Percentiles rank a stretch among this genome's conserved stretches.
phyloP scores from a whole-genome alignment of 257 asterid species.

The Verbascum thapsus region DNA sequence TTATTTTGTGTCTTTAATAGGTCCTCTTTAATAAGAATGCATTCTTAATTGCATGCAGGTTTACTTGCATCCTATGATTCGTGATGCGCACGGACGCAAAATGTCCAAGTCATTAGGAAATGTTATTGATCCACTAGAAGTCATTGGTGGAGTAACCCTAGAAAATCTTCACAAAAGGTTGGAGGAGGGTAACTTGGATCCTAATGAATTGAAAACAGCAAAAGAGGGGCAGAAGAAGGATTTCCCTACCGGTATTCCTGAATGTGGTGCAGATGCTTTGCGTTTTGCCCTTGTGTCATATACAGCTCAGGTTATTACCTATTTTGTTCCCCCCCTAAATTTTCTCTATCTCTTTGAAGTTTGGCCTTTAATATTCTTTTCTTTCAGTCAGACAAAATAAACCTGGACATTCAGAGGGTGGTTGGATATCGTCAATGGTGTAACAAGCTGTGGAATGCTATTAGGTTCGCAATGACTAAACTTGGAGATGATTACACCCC shows the following conservation, averaged over 20 bases:
- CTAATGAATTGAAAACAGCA: conserved; percentile 71
- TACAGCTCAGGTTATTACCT: conserved; percentile 83
- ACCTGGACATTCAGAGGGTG: conserved; percentile 92
- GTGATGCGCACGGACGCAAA: conserved; percentile 99
- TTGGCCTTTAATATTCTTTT: conserved; percentile 20
- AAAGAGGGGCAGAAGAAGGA: conserved; percentile 88
- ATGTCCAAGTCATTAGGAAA: conserved; percentile 98
- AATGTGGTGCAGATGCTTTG: conserved; percentile 96
- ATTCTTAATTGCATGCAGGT: conserved; percentile 48
- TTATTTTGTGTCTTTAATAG: background rate
- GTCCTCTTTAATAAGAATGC: background rate
- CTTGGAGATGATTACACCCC: conserved; percentile 90
- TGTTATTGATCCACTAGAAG: conserved; percentile 92
- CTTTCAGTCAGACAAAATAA: conserved; percentile 87
- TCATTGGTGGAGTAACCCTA: conserved; percentile 72
- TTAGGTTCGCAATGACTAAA: conserved; percentile 91
- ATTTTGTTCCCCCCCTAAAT: conserved; percentile 12
- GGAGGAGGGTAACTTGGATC: conserved; percentile 91
- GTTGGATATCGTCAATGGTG: conserved; percentile 98
- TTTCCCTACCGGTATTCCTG: conserved; percentile 86
- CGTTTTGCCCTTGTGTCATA: conserved; percentile 94
- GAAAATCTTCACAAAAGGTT: conserved; percentile 84
- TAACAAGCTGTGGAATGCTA: conserved; percentile 96
- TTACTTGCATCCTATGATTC: conserved; percentile 93
- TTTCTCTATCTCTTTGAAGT: background rate